These are phyloP conservation scores for Monilinia vaccinii-corymbosi DNA, from an alignment of 2,329 filamentous ascomycete species.

Conservation along the genomic window DNA sequence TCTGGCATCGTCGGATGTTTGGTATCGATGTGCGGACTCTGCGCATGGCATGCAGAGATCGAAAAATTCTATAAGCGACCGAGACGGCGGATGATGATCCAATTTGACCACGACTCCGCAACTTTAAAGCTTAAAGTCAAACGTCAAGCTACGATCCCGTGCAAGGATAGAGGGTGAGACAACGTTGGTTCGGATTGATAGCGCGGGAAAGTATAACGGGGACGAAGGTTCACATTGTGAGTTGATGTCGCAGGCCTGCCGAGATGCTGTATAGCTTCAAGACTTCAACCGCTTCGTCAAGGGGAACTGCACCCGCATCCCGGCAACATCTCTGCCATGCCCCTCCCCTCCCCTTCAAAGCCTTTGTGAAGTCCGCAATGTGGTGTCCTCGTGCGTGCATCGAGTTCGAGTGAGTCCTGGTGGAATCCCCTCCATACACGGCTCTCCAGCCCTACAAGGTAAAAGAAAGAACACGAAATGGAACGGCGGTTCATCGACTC, in stretches of 20 bases:
- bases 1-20: neutral
- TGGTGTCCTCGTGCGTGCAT: neutral
- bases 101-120: neutral
- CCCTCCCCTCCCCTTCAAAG: neutral
- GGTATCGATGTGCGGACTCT: neutral
- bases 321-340: neutral
- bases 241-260: slow-evolving; percentile 1
- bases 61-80: neutral
- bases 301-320: no score
- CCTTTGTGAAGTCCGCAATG: neutral
- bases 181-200: neutral
- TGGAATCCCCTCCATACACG: neutral
- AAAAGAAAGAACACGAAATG: neutral
- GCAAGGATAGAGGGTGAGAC: neutral
- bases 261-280: no score
- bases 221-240: neutral
- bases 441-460: neutral
- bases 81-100: neutral
- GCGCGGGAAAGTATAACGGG: neutral
- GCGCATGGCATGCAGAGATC: neutral
- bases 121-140: neutral
- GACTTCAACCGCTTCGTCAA: no score
- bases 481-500: neutral
- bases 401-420: neutral
- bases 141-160: neutral